Evolutionary conservation across 129 eudicot species (phyloP).

Genomic region (Heracleum sosnowskyi): DNA sequence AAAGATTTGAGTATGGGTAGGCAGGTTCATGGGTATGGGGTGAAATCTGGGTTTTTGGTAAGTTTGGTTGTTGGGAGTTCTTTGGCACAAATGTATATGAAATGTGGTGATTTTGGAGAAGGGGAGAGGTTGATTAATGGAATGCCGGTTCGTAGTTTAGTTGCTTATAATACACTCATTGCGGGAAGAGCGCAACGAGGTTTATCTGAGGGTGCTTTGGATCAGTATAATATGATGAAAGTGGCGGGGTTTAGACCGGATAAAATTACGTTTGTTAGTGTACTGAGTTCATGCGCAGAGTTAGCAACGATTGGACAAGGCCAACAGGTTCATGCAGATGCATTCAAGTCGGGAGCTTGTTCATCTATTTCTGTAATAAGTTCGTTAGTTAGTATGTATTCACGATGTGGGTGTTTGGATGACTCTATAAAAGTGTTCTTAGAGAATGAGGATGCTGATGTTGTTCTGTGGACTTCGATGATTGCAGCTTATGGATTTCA

Average conservation of each 20-base stretch:
- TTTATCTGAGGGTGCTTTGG: constrained; percentile 53
- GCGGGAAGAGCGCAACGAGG: constrained; percentile 82
- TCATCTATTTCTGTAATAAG: constrained; percentile 48
- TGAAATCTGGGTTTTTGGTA: constrained; percentile 44
- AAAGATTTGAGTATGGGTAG: constrained; percentile 46
- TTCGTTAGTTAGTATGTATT: constrained; percentile 80
- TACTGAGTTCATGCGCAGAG: constrained; percentile 73
- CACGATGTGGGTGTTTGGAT: constrained; percentile 72
- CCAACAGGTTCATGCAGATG: constrained; percentile 83
- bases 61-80: constrained; percentile 65
- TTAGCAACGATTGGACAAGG: constrained; percentile 95
- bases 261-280: constrained; percentile 70
- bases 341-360: constrained; percentile 48
- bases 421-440: constrained; percentile 59
- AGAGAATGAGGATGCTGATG: constrained; percentile 40
- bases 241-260: constrained; percentile 63
- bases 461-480: constrained; percentile 63
- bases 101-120: constrained; percentile 50
- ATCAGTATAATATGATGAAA: constrained; percentile 57
- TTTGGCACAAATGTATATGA: constrained; percentile 88
- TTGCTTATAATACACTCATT: constrained; percentile 69
- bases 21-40: constrained; percentile 61
- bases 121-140: constrained; percentile 65
- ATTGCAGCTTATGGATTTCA: constrained; percentile 86
- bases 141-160: constrained; percentile 55